Percentiles rank a stretch among this genome's conserved stretches.
phyloP scores from a whole-genome alignment of 2,329 filamentous ascomycete species.

The Colletotrichum coccodes region DNA sequence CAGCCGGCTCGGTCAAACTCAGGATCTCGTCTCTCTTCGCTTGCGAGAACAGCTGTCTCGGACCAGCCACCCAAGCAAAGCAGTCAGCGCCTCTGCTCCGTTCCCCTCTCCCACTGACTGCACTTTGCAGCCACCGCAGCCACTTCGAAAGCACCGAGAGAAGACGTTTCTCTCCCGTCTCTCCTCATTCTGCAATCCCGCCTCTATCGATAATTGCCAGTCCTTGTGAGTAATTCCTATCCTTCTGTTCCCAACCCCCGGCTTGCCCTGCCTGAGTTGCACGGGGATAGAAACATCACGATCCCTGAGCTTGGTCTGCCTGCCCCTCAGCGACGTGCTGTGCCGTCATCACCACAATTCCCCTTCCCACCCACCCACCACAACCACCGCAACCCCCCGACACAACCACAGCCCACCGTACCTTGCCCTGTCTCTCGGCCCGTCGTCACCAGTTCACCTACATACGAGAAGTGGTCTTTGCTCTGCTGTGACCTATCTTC shows the following conservation, averaged over 20 bases:
- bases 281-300: constrained; percentile 26
- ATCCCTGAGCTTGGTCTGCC: constrained; percentile 27
- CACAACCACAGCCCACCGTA: constrained; percentile 7
- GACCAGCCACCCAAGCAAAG: constrained; percentile 6
- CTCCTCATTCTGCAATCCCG: constrained; percentile 7
- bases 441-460: constrained; percentile 25
- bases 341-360: constrained; percentile 34
- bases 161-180: background rate
- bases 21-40: background rate
- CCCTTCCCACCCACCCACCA: constrained; percentile 21
- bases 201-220: constrained; percentile 21
- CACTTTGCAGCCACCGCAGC: constrained; percentile 2
- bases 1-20: background rate
- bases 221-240: constrained; percentile 26
- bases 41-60: background rate
- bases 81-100: constrained; percentile 6
- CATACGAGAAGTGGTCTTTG: constrained; percentile 16
- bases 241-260: constrained; percentile 9
- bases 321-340: constrained; percentile 33
- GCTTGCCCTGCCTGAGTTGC: constrained; percentile 2
- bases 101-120: background rate
- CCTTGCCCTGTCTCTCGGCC: constrained; percentile 24
- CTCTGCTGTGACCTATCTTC: constrained; percentile 5
- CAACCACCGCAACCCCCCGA: constrained; percentile 8
- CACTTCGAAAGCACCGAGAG: background rate